Evolutionary conservation across 208 protist genomes (phyloP), one percentile per base, ranked within the genome.

Genomic region (Trypanosoma avium): DNA sequence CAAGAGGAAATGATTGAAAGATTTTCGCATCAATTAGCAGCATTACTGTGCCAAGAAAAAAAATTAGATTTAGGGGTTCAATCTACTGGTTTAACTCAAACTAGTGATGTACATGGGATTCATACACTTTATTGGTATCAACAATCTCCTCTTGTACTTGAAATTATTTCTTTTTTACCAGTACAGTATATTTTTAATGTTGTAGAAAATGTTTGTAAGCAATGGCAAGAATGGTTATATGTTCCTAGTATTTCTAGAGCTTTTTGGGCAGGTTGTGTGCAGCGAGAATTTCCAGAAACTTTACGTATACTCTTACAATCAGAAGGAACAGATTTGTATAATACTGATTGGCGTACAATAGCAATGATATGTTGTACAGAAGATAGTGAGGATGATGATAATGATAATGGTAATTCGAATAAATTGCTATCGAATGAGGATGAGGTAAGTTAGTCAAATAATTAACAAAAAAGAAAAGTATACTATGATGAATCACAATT

Each of bases 241-340:
- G 49, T 68, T 36, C 58, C 79, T 12, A 67, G 67, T 15, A 55
- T 79, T 8, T 85, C 85, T 24, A 61, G 58, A 49, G 75, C 69
- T 22, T 94, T 94, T 47, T 94, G 88, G 86, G 40, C 84, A 3
- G 85, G 64, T 21, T 78, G 73, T 38, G 81, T 91, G 21, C 77
- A 92, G 64, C 77, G 81, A n/a, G 85, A 94, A 73, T 94, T 82
- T 50, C 78, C 81, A 38, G 54, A 66, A 56, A 61, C 61, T 36
- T 54, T 94, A 12, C 55, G 56, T 29, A 33, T 22, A 19, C 58
- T 90, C 7, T 36, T 91, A 10, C 36, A 61, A 42, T 78, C 67
- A 10, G 70, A 76, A 36, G 80, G 72, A 22, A 46, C 33, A 4
- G 81, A 84, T 32, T 61, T 84, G 10, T 75, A 79, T 8, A 19